Base-by-base conservation (phyloP, 768 basidiomycete species). In the Tricholoma sp. region DNA sequence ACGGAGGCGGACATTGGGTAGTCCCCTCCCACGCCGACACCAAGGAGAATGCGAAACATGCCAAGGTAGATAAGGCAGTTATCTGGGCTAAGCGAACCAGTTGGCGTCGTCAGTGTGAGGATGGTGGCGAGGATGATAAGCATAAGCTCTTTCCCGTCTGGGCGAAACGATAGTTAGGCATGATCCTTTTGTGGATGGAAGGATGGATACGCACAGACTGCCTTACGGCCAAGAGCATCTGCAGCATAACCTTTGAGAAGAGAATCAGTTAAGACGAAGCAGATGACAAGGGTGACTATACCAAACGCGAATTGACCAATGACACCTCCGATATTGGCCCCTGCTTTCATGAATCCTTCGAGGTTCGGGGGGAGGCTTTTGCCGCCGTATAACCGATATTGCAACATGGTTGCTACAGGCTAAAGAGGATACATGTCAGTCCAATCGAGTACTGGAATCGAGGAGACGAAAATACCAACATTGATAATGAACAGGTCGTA, bases 41-140 rank as follows among this genome's bases (percentile, higher is more conserved):
- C 90, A 34, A 91, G 81, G 6, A 91, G 63, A 53, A 91, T 85
- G 11, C 90, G 85, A 65, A 81, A 90, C 3, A 85, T 63, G 14
- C 75, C 75, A 12, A 91, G 76, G 67, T 85, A 91, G 61, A 89
- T 81, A 50, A 90, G 75, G 21, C 69, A 74, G 24, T 68, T 62
- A 46, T 80, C 66, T 2, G 85, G 79, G 18, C 79, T 76, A 21
- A 89, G 74, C 3, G 72, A 69, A 32, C 82, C 83, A 4, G 88
- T 88, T 0, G 89, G 89, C 12, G 78, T 81, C 2, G 83, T 81
- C 56, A 91, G 74, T 27, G 77, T 79, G 34, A 90, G 68, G 64
- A 91, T 88, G 1, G 89, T 91, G 0, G 86, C 88, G 52, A 90
- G 59, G 64, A 91, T 90, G 61, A 89, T 89, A 57, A 91, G 72